Evolutionary conservation across 768 basidiomycete genomes (phyloP), one percentile per base, ranked within the genome.

Genomic region (Rhodocollybia butyracea): DNA sequence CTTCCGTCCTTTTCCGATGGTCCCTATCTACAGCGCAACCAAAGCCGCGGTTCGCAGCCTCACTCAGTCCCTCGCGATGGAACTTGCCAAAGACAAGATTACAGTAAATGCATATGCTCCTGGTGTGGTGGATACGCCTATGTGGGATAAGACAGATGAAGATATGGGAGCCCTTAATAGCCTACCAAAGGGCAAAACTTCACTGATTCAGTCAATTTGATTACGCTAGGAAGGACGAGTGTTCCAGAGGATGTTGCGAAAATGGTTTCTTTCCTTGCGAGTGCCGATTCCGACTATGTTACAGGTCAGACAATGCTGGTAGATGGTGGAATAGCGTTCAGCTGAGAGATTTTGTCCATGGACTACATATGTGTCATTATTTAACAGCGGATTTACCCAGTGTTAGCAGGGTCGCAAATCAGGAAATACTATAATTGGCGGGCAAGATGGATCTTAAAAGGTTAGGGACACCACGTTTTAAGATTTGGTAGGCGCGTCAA

Each of bases 201-300:
- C 27, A 22, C 26, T 26, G 29, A 6, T 40, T 22, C 29, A 13
- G 38, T 52, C 50, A 55, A 46, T 12, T 27, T 26, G 5, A 51
- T 48, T 30, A 47, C 63, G 5, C 34, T 64, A 17, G 62, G 61
- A 43, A 56, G 66, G 3, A 34, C 60, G 6, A 67, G 62, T 26
- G 57, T 66, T 11, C 67, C 71, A 1, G 65, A 71, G 27, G 64
- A 72, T 30, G 52, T 76, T 12, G 71, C 74, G 22, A 60, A 61
- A 5, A n/a, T 68, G 5, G 70, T 74, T 1, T 72, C 70, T 1
- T 73, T 65, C 52, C 59, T 74, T 1, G 66, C 65, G 2, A 69
- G 71, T 17, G 65, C 70, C 24, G 68, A 66, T 17, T 67, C 72
- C 2, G 62, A 65, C 22, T 70, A 68, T 54, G 64, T 75, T 11